Evolutionary conservation across 2,329 filamentous ascomycete genomes (phyloP).

Genomic region (Hypoxylon sp.): DNA sequence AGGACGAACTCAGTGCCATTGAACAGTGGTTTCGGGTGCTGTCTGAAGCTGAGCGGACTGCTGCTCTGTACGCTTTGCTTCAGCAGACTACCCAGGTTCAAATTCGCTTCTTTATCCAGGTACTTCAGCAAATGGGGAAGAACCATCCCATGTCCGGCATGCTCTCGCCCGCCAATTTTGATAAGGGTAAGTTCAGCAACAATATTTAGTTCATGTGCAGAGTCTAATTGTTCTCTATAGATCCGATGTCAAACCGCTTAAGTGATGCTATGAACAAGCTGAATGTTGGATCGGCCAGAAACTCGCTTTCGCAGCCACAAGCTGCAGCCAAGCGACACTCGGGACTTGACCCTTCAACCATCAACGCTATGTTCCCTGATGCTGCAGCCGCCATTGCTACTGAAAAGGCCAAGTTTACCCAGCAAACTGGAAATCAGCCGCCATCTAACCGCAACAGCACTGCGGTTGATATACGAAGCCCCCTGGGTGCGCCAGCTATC

Average conservation of each 20-base stretch:
- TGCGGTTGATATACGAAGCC: constrained; percentile 77
- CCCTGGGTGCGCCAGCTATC: constrained; percentile 78
- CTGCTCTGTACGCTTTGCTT: constrained; percentile 90
- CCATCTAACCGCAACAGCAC: constrained; percentile 93
- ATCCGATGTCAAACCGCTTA: constrained; percentile 95
- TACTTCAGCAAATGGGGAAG: constrained; percentile 98
- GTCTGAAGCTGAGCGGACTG: constrained; percentile 95
- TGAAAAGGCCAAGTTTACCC: constrained; percentile 96
- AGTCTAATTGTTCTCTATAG: constrained; percentile 57
- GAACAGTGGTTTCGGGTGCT: constrained; percentile 99
- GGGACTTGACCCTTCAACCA: constrained; percentile 89
- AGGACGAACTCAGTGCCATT: constrained; percentile 97
- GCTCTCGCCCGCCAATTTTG: constrained; percentile 92
- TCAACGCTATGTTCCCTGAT: constrained; percentile 99
- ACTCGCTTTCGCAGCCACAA: constrained; percentile 82
- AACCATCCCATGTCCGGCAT: constrained; percentile 97
- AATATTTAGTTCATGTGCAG: constrained; percentile 11
- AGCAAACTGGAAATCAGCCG: constrained; percentile 89
- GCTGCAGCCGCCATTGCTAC: constrained; percentile 98
- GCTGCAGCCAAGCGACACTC: constrained; percentile 89
- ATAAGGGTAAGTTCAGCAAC: constrained; percentile 75
- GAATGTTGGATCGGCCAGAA: constrained; percentile 84
- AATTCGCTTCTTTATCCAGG: constrained; percentile 98
- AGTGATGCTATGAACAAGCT: constrained; percentile 97
- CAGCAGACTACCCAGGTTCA: constrained; percentile 99